Conservation (phyloP, 495 filamentous ascomycete species). For the Thozetella sp. region DNA sequence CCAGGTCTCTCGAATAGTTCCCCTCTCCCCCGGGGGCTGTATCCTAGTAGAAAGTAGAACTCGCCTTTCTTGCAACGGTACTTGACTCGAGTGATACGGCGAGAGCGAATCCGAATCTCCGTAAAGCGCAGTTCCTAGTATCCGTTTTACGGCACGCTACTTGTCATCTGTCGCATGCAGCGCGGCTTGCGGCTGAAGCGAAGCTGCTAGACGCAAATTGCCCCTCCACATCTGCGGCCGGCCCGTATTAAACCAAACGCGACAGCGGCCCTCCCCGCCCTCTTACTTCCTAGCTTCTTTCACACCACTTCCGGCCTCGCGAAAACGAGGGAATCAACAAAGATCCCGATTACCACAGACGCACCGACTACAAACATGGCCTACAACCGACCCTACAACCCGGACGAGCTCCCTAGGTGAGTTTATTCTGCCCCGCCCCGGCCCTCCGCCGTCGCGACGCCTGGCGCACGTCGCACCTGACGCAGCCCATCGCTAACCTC, state of each 20-base stretch:
- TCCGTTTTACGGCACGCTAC: too few species aligned
- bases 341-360: constrained; percentile 12
- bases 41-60: too few species aligned
- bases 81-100: too few species aligned
- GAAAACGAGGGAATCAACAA: constrained; percentile 4
- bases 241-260: not conserved
- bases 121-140: too few species aligned
- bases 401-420: constrained; percentile 96
- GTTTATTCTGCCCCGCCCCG: constrained; percentile 35
- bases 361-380: constrained; percentile 64
- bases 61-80: too few species aligned
- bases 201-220: not conserved
- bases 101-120: too few species aligned
- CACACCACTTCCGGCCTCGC: not conserved
- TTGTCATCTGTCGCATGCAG: too few species aligned
- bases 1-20: too few species aligned
- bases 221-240: not conserved
- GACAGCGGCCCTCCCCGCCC: not conserved
- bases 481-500: constrained; percentile 19
- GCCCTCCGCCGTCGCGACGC: constrained; percentile 17
- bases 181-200: not conserved
- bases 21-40: too few species aligned
- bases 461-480: too few species aligned
- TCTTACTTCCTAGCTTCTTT: not conserved
- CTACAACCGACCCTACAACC: constrained; percentile 90